Conservation (phyloP, 441 rosid species). For the Gossypium lobatum region DNA sequence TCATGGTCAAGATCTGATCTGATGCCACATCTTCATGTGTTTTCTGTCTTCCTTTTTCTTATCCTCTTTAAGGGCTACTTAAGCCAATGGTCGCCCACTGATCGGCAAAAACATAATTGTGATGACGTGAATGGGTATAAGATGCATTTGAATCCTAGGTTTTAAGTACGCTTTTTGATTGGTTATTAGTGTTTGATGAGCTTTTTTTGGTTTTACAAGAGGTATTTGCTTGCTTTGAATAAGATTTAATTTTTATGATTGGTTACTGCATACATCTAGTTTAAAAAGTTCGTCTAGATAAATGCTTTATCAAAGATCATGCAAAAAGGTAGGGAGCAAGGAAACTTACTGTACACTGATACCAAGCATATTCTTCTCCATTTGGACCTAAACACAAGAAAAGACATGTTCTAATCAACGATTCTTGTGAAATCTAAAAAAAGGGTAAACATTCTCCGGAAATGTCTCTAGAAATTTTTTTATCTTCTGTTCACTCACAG, state of each 20-base stretch:
- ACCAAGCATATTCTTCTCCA: constrained; percentile 97
- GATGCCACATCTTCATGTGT: not conserved
- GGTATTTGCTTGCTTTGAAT: not conserved
- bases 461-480: not conserved
- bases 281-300: not conserved
- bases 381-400: constrained; percentile 60
- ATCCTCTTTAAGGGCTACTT: not conserved
- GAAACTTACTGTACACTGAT: constrained; percentile 86
- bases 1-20: not conserved
- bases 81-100: not conserved
- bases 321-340: constrained; percentile 8
- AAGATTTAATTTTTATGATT: not conserved
- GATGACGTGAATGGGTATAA: not conserved
- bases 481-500: not conserved
- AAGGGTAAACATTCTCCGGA: not conserved
- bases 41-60: not conserved
- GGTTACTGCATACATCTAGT: not conserved
- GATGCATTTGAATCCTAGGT: not conserved
- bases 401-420: constrained; percentile 7
- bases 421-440: not conserved
- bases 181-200: not conserved
- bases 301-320: not conserved
- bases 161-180: not conserved
- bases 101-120: not conserved
- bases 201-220: not conserved